Evolutionary conservation across 2,329 filamentous ascomycete species (phyloP).

Genomic region (Colletotrichum kahawae): DNA sequence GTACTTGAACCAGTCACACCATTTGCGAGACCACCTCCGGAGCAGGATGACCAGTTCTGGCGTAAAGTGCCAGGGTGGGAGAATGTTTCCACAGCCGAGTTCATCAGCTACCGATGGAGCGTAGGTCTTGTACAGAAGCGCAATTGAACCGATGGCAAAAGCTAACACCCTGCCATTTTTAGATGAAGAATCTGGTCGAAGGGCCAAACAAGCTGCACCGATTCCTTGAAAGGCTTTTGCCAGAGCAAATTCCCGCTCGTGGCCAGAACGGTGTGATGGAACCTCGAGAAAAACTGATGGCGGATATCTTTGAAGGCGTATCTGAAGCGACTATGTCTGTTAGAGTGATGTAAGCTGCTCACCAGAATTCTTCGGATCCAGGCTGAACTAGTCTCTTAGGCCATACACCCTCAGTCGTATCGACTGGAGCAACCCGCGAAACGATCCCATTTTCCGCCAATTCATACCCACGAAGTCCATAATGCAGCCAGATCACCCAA

Average conservation of each 20-base stretch:
- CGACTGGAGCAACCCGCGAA: slow-evolving; percentile 62
- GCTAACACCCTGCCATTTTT: not conserved
- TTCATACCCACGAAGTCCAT: slow-evolving; percentile 62
- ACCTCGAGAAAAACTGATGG: slow-evolving; percentile 57
- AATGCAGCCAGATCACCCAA: slow-evolving; percentile 58
- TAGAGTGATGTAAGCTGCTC: slow-evolving; percentile 52
- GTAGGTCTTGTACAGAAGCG: slow-evolving; percentile 39
- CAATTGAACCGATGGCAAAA: not conserved
- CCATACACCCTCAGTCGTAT: slow-evolving; percentile 65
- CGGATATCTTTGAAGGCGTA: slow-evolving; percentile 58
- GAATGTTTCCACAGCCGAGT: slow-evolving; percentile 50
- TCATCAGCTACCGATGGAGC: slow-evolving; percentile 59
- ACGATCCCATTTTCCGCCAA: slow-evolving; percentile 65
- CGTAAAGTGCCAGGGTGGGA: slow-evolving; percentile 54
- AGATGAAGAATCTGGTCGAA: slow-evolving; percentile 57
- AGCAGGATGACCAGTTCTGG: slow-evolving; percentile 50
- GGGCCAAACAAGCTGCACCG: slow-evolving; percentile 47
- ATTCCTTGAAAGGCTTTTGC: slow-evolving; percentile 56
- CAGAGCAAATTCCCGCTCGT: slow-evolving; percentile 50
- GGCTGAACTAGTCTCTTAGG: slow-evolving; percentile 27
- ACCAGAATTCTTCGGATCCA: not conserved
- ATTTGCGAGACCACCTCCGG: not conserved
- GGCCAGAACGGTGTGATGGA: slow-evolving; percentile 36
- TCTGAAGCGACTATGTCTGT: slow-evolving; percentile 63
- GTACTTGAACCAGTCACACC: not conserved